These are phyloP conservation scores for Dendrocalamus latiflorus DNA, from an alignment of 202 grass and related monocot genomes.

Conservation along the genomic window DNA sequence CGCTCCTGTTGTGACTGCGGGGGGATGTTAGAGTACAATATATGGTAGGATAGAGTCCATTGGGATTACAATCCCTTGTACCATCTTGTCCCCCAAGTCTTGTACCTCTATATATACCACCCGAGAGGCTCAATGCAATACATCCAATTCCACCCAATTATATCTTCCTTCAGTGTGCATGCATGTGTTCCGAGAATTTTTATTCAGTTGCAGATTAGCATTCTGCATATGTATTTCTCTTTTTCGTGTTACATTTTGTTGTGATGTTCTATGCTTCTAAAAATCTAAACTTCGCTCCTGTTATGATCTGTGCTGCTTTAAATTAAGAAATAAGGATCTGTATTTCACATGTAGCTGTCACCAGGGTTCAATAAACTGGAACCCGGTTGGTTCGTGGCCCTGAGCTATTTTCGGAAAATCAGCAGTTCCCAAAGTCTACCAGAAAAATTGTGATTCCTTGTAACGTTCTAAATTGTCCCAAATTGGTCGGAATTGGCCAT, in stretches of 20 bases:
- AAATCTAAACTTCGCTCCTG: neutral
- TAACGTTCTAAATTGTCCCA: neutral
- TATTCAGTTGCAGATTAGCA: neutral
- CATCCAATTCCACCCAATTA: too few species aligned
- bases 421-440: neutral
- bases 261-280: neutral
- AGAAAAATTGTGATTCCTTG: neutral
- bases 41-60: too few species aligned
- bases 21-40: too few species aligned
- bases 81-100: too few species aligned
- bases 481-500: neutral
- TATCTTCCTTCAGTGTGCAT: too few species aligned
- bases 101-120: too few species aligned
- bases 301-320: neutral
- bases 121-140: too few species aligned
- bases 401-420: neutral
- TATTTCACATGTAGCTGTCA: neutral
- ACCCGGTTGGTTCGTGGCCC: neutral
- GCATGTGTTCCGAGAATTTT: neutral
- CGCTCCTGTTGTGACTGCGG: too few species aligned
- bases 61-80: too few species aligned
- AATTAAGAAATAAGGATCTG: neutral
- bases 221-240: neutral
- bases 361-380: neutral
- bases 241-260: neutral